Evolutionary conservation across 176 grass and related monocot species (phyloP).

Genomic region (Elaeis guineensis): DNA sequence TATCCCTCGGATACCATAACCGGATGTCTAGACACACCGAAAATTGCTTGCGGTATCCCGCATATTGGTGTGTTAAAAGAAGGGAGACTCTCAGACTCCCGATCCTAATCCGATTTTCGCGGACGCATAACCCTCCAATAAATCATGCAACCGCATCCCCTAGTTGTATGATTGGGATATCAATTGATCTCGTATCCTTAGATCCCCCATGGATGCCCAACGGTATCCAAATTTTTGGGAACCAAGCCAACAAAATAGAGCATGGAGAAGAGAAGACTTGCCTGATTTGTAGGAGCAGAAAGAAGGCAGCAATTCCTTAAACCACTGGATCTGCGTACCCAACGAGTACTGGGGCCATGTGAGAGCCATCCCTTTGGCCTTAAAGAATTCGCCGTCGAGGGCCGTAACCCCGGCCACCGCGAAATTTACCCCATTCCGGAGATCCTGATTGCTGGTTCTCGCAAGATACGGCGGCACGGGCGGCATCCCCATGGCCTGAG

Average conservation of each 20-base stretch:
- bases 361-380: constrained; percentile 31
- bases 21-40: no score
- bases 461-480: constrained; percentile 39
- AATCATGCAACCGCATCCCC: no score
- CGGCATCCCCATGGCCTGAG: constrained; percentile 45
- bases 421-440: constrained; percentile 71
- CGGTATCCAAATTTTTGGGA: no score
- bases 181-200: no score
- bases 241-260: no score
- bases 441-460: constrained; percentile 26
- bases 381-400: constrained; percentile 53
- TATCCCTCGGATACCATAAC: no score
- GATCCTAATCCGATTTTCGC: no score
- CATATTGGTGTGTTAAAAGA: no score
- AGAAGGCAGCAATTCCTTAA: constrained; percentile 41
- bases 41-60: no score
- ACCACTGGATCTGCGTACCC: constrained; percentile 66
- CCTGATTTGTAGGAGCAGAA: constrained; percentile 13
- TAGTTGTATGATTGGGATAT: no score
- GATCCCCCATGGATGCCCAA: neutral
- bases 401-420: constrained; percentile 75
- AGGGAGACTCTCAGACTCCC: no score
- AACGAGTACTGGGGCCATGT: constrained; percentile 44
- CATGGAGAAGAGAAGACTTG: neutral
- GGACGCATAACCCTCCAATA: no score